Conservation (phyloP, 31 red algal genomes). For the Endocladia muricata region DNA sequence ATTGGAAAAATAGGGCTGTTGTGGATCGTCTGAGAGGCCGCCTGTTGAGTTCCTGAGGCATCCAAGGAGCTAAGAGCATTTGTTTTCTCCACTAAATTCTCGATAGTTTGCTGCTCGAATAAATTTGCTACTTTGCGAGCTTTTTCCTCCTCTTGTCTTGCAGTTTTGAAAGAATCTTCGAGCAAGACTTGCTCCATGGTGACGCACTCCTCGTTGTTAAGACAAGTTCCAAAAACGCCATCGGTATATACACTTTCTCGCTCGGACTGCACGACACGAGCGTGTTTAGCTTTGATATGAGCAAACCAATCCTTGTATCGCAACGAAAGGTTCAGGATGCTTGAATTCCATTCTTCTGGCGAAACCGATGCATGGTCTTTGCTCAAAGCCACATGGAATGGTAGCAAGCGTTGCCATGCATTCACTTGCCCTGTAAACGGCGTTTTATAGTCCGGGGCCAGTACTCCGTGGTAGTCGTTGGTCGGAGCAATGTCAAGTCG, state of each 20-base stretch:
- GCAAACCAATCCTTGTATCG: slow-evolving; percentile 8
- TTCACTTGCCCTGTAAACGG: slow-evolving; percentile 23
- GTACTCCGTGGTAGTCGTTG: slow-evolving; percentile 30
- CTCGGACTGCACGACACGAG: background rate
- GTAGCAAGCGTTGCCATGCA: slow-evolving; percentile 35
- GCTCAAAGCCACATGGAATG: slow-evolving; percentile 24
- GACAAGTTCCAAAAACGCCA: background rate
- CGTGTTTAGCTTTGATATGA: background rate
- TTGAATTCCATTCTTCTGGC: slow-evolving; percentile 21
- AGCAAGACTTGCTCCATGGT: slow-evolving; percentile 28
- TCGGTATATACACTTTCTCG: background rate
- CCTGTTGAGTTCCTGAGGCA: background rate
- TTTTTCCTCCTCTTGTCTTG: slow-evolving; percentile 15
- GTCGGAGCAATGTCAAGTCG: slow-evolving; percentile 7
- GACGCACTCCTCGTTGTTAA: slow-evolving; percentile 27
- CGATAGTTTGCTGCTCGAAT: background rate
- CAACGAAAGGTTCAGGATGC: slow-evolving; percentile 1
- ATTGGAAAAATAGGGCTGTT: background rate
- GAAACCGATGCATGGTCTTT: slow-evolving; percentile 17
- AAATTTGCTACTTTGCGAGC: slow-evolving; percentile 19
- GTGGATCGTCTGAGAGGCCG: background rate
- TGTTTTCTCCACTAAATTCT: background rate
- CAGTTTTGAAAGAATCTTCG: slow-evolving; percentile 25
- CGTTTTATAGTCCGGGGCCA: slow-evolving; percentile 32
- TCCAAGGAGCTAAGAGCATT: background rate